Conservation (phyloP, 352 stramenopile species). For the Thraustochytrium sp. region DNA sequence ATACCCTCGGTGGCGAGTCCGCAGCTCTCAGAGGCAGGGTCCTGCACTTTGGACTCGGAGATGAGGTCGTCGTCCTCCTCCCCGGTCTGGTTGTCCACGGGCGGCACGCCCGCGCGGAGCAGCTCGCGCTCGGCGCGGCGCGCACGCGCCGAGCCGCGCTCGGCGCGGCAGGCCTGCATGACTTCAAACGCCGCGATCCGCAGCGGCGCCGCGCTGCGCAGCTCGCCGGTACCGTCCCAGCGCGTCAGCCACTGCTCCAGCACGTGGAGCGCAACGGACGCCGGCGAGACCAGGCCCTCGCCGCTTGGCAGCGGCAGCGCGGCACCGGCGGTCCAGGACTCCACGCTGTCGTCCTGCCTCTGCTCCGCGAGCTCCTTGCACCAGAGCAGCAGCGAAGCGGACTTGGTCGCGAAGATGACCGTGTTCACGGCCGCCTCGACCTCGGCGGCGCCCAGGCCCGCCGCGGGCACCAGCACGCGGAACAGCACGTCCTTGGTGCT, state of each 20-base stretch:
- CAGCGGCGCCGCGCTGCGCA: neutral
- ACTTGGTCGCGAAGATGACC: neutral
- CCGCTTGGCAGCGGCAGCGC: neutral
- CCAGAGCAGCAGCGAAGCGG: neutral
- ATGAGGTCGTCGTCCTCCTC: too few relatives aligned
- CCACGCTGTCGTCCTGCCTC: too few relatives aligned
- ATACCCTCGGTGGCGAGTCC: too few relatives aligned
- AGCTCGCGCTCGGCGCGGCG: too few relatives aligned
- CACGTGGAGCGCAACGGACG: neutral
- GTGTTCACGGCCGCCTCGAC: neutral
- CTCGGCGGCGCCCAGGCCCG: neutral
- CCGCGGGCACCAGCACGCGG: neutral
- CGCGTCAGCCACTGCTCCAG: neutral
- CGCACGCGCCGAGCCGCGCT: neutral
- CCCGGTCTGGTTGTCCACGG: too few relatives aligned
- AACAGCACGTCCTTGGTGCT: neutral
- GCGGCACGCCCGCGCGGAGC: too few relatives aligned
- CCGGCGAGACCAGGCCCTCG: neutral
- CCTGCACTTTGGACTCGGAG: too few relatives aligned
- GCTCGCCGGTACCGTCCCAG: slow-evolving; percentile 8
- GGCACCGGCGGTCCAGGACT: neutral
- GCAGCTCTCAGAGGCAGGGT: too few relatives aligned
- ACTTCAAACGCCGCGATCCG: neutral
- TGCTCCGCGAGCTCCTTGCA: neutral
- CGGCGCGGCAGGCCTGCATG: neutral